Evolutionary conservation across 805 yeast genomes (phyloP).

Genomic region (Cyberlindnera mississippiensis): DNA sequence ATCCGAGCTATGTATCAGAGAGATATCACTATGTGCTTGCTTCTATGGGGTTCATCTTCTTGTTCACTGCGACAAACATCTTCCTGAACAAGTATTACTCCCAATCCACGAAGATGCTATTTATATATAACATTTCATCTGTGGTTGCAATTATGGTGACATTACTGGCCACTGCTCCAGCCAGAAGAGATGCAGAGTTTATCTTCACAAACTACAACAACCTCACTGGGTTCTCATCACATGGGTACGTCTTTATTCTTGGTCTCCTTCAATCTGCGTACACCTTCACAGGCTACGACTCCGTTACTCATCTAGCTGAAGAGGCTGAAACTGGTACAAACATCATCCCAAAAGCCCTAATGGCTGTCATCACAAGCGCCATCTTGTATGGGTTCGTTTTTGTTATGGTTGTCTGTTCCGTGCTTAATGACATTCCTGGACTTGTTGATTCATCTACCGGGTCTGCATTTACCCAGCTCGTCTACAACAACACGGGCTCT

Average conservation of each 20-base stretch:
- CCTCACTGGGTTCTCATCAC: slow-evolving; percentile 24
- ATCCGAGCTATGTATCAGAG: slow-evolving; percentile 15
- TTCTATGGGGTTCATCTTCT: slow-evolving; percentile 23
- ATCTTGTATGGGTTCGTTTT: slow-evolving; percentile 31
- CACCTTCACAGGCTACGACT: slow-evolving; percentile 32
- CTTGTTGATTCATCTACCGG: slow-evolving; percentile 23
- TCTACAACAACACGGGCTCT: slow-evolving; percentile 26
- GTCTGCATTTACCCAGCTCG: slow-evolving; percentile 25
- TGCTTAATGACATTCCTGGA: slow-evolving; percentile 22
- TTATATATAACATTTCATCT: slow-evolving; percentile 20
- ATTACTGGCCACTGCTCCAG: slow-evolving; percentile 21
- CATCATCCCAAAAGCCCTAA: slow-evolving; percentile 32
- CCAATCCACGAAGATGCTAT: slow-evolving; percentile 18
- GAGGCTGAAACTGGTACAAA: slow-evolving; percentile 27
- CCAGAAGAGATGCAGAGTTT: slow-evolving; percentile 24
- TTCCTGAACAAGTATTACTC: slow-evolving; percentile 25
- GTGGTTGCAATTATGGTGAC: slow-evolving; percentile 20
- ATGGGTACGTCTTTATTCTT: slow-evolving; percentile 26
- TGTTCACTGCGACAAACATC: slow-evolving; percentile 23
- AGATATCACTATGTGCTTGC: slow-evolving; percentile 23
- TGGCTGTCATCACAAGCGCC: slow-evolving; percentile 29
- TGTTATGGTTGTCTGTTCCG: slow-evolving; percentile 29
- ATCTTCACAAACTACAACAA: slow-evolving; percentile 26
- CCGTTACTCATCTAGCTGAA: slow-evolving; percentile 34
- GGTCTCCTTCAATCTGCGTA: slow-evolving; percentile 27